Base-by-base conservation (phyloP, 108 stramenopile genomes). In the Cyclotella choctawhatcheeana region DNA sequence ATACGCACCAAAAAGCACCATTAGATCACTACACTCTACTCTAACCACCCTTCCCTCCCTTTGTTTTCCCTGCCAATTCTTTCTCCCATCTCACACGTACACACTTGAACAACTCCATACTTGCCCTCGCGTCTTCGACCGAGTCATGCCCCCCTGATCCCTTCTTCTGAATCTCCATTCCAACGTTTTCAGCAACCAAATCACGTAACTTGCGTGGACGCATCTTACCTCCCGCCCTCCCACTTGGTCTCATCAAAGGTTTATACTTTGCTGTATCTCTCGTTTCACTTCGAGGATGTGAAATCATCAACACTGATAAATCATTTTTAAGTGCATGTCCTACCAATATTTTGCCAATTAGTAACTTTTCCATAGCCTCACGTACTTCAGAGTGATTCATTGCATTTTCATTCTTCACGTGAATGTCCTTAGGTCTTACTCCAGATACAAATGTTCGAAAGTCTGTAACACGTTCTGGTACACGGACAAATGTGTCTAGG, bases 241-340 rank as follows among this genome's bases (percentile, higher is more conserved):
- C 65, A 14, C 82, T 79, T 34, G 80, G 81, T 30, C 92, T 81
- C 78, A 94, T 93, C 74, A 91, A 93, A 24, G 92, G 96, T 62
- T 85, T 74, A 56, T 93, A 99, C 71, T 75, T 91, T 7, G 97
- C 94, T 17, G 98, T 98, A 73, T 99, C 98, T 1, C 98, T 81
- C 45, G 89, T 87, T 27, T 87, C 71, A 2, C 16, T 6, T 24
- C 86, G 77, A 10, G 96, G 97, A 81, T 98, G 98, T 14, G 84
- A 76, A 53, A 97, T 82, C 89, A 97, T 82, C 44, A 99, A 86
- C 16, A 85, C 97, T 50, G 90, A 79, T 32, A 99, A 82, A 84
- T 99, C 99, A 70, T 98, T 99, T 45, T 81, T 85, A 59, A 99
- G 83, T 13, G 96, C 95, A 79, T 99, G 99, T 26, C 99, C 99